Conservation (phyloP, 768 basidiomycete species). For the Cyclocybe cylindracea region DNA sequence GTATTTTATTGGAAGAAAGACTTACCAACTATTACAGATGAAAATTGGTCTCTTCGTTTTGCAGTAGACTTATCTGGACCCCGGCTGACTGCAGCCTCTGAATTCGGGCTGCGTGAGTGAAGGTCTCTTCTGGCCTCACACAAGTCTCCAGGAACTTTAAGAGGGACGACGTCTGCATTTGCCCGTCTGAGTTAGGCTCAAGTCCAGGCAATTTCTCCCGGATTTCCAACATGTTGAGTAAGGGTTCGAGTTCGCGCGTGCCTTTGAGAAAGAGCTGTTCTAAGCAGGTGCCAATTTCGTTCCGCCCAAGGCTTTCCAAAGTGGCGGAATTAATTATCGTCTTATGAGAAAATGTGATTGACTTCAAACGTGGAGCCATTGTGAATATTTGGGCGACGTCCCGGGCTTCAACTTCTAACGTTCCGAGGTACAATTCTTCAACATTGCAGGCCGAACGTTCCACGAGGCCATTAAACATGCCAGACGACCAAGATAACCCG, state of each 20-base stretch:
- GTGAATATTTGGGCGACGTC: conserved; percentile 5
- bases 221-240: conserved; percentile 10
- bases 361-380: conserved; percentile 4
- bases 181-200: neutral
- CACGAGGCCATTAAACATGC: conserved; percentile 11
- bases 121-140: conserved; percentile 1
- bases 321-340: conserved; percentile 1
- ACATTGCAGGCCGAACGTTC: conserved; percentile 11
- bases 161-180: neutral
- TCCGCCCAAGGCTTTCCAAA: conserved; percentile 3
- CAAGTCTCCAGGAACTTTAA: conserved; percentile 11
- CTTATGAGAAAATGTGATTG: conserved; percentile 11
- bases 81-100: conserved; percentile 1
- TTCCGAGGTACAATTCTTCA: conserved; percentile 13
- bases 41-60: neutral
- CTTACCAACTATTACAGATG: conserved; percentile 1
- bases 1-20: neutral
- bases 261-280: conserved; percentile 10
- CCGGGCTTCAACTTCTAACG: conserved; percentile 7
- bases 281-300: conserved; percentile 8
- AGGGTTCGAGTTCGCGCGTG: conserved; percentile 5
- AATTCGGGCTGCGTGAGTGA: neutral
- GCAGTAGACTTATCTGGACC: conserved; percentile 9
- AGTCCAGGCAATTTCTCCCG: neutral
- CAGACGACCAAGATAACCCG: conserved; percentile 13